phyloP scores from a whole-genome alignment of 1,284 basidiomycete species.

The Boletellus sp. region DNA sequence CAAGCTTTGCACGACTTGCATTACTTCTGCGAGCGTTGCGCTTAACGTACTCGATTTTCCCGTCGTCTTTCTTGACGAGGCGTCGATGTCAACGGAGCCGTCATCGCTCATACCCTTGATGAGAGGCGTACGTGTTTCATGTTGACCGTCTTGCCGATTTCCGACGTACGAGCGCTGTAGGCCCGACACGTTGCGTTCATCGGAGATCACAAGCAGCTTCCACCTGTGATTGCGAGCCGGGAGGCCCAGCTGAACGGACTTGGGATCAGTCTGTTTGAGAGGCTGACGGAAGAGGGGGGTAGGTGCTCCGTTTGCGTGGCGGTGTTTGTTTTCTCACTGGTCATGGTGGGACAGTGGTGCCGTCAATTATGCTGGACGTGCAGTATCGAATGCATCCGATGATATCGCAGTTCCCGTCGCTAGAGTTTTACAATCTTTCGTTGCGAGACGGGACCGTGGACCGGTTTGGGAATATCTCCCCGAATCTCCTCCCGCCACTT shows the following conservation, averaged over 20 bases:
- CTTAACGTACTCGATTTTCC: conserved; percentile 81
- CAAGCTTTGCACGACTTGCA: conserved; percentile 82
- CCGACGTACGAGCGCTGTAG: conserved; percentile 36
- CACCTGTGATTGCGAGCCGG: conserved; percentile 78
- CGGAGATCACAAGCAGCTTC: conserved; percentile 96
- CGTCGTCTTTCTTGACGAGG: conserved; percentile 92
- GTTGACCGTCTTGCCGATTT: conserved; percentile 7
- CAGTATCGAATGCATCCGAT: conserved; percentile 95
- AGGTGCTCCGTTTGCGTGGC: conserved; percentile 27
- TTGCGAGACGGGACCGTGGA: conserved; percentile 74
- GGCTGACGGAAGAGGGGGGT: conserved; percentile 79
- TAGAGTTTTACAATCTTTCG: conserved; percentile 75
- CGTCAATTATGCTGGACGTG: conserved; percentile 84
- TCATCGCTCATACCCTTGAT: conserved; percentile 82
- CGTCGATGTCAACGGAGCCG: conserved; percentile 94
- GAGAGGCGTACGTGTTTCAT: conserved; percentile 68
- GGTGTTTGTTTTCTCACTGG: conserved; percentile 14
- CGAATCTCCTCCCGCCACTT: conserved; percentile 55
- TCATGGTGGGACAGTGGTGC: conserved; percentile 49
- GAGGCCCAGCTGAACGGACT: conserved; percentile 72
- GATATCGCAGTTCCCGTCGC: conserved; percentile 83
- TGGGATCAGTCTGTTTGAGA: conserved; percentile 83
- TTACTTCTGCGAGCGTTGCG: conserved; percentile 61
- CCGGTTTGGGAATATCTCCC: conserved; percentile 48
- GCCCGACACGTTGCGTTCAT: conserved; percentile 84